Conservation (phyloP, 2,329 filamentous ascomycete species). For the Botryotinia narcissicola region DNA sequence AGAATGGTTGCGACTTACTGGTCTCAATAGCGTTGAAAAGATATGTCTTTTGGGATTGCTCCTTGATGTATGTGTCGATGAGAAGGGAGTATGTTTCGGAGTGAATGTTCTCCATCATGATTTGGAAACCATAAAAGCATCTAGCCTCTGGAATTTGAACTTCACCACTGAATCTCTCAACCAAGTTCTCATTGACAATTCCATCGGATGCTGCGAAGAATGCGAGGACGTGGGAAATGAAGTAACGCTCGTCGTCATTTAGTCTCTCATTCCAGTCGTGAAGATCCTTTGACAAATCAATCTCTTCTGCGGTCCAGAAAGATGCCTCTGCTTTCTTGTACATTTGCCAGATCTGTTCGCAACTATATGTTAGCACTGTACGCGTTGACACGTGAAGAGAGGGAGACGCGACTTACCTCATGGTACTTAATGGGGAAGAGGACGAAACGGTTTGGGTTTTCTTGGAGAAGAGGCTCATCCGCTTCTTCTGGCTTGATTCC, state of each 20-base stretch:
- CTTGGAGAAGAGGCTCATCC: conserved; percentile 87
- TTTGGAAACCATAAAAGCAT: conserved; percentile 99
- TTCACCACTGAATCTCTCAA: conserved; percentile 95
- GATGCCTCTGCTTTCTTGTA: conserved; percentile 99
- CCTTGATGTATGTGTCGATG: conserved; percentile 99
- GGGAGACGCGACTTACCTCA: conserved; percentile 66
- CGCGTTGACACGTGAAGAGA: conserved; percentile 56
- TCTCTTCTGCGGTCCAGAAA: conserved; percentile 99
- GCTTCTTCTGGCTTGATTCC: conserved; percentile 67
- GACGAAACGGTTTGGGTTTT: conserved; percentile 95
- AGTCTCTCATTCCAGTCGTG: conserved; percentile 99
- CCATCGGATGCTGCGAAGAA: conserved; percentile 99
- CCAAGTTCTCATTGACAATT: conserved; percentile 98
- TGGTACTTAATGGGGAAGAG: conserved; percentile 99
- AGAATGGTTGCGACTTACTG: conserved; percentile 55
- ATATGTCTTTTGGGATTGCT: conserved; percentile 87
- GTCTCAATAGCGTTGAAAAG: conserved; percentile 99
- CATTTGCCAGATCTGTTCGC: conserved; percentile 93
- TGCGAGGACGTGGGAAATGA: conserved; percentile 95
- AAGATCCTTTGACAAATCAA: conserved; percentile 97
- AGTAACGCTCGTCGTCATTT: conserved; percentile 96
- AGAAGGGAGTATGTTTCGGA: conserved; percentile 98
- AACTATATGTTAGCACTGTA: conserved; percentile 52
- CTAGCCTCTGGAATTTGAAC: conserved; percentile 97
- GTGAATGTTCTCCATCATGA: conserved; percentile 99